phyloP scores from a whole-genome alignment of 495 filamentous ascomycete genomes.

The Xylaria intraflava region DNA sequence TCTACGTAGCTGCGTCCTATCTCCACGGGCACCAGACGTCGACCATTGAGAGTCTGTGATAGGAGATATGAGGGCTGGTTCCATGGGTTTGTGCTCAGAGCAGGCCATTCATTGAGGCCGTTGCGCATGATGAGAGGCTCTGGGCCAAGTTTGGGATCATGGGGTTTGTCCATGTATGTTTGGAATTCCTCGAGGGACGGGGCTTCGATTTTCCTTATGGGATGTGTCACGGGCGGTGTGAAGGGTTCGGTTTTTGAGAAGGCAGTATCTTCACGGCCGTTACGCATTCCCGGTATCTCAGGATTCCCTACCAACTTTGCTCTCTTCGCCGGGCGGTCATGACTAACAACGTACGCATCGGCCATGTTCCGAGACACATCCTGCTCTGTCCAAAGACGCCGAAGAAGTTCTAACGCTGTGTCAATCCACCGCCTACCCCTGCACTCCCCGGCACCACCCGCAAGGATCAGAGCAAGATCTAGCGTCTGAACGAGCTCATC shows the following conservation, averaged over 20 bases:
- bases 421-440: slow-evolving; percentile 57
- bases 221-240: slow-evolving; percentile 32
- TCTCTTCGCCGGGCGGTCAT: slow-evolving; percentile 20
- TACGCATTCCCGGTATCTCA: not conserved
- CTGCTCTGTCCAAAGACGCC: slow-evolving; percentile 21
- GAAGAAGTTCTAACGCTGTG: slow-evolving; percentile 41
- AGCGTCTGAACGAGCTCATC: slow-evolving; percentile 54
- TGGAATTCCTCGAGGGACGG: slow-evolving; percentile 60
- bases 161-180: slow-evolving; percentile 42
- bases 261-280: slow-evolving; percentile 3
- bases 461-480: slow-evolving; percentile 76
- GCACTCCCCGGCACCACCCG: slow-evolving; percentile 54
- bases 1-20: slow-evolving; percentile 87
- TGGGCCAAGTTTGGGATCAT: slow-evolving; percentile 24
- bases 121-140: slow-evolving; percentile 65
- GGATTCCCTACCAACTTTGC: slow-evolving; percentile 13
- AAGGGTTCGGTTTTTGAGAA: slow-evolving; percentile 38
- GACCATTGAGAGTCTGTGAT: slow-evolving; percentile 65
- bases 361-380: not conserved
- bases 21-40: slow-evolving; percentile 80
- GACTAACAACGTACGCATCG: too few species aligned
- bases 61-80: slow-evolving; percentile 66
- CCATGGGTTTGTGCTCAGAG: slow-evolving; percentile 64
- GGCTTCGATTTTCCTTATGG: slow-evolving; percentile 28
- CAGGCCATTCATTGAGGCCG: slow-evolving; percentile 68